phyloP scores from a whole-genome alignment of 169 alveolate species.

The Eimeria necatrix region DNA sequence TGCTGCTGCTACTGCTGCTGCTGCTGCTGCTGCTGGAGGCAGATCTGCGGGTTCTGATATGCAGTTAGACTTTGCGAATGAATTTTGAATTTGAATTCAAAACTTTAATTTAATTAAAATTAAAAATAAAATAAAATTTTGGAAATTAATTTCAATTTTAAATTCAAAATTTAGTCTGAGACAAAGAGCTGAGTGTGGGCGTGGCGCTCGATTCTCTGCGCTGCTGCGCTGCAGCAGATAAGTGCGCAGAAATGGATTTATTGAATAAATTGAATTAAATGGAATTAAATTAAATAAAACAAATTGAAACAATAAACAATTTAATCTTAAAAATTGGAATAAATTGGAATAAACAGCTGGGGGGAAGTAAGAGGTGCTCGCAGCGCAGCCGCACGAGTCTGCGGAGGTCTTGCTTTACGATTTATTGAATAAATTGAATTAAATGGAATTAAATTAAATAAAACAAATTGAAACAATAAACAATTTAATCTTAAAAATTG shows the following conservation, averaged over 20 bases:
- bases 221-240: not conserved
- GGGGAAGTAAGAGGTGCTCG: not conserved
- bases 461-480: not conserved
- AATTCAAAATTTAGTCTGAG: not conserved
- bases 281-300: not conserved
- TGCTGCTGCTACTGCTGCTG: constrained; percentile 1
- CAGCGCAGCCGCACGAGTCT: not conserved
- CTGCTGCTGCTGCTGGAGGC: not conserved
- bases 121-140: not conserved
- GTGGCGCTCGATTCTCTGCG: no score
- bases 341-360: not conserved
- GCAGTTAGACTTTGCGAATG: no score
- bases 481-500: not conserved
- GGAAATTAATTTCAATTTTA: not conserved
- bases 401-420: not conserved
- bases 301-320: not conserved
- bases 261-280: not conserved
- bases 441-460: not conserved
- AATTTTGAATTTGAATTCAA: not conserved
- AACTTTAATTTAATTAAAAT: not conserved
- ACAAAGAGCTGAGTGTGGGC: no score
- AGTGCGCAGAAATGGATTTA: not conserved
- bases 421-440: not conserved
- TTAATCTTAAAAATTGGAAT: not conserved
- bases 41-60: not conserved